Evolutionary conservation across 352 stramenopile genomes (phyloP).

Genomic region (Phytopythium montanum): DNA sequence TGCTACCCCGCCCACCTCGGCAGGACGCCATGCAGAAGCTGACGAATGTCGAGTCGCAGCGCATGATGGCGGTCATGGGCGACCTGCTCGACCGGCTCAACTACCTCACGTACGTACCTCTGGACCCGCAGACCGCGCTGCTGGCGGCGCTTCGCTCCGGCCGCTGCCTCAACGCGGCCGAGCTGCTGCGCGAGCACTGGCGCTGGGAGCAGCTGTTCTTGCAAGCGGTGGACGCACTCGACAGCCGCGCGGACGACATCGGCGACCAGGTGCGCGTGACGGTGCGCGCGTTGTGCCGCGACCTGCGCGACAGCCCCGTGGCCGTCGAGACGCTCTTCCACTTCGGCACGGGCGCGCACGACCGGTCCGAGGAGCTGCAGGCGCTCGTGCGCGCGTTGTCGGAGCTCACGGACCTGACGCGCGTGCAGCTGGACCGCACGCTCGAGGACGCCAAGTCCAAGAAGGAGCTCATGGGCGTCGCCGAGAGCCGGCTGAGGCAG

Average conservation of each 20-base stretch:
- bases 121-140: conserved; percentile 51
- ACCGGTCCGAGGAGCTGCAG: conserved; percentile 64
- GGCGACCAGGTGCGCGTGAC: conserved; percentile 72
- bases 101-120: conserved; percentile 81
- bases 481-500: conserved; percentile 77
- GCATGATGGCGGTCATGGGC: conserved; percentile 85
- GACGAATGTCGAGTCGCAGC: conserved; percentile 86
- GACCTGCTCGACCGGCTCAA: conserved; percentile 82
- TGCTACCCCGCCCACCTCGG: no score
- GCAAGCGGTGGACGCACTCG: conserved; percentile 54
- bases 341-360: conserved; percentile 43
- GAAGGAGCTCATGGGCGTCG: conserved; percentile 72
- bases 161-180: conserved; percentile 50
- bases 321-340: conserved; percentile 76
- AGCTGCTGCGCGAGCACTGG: conserved; percentile 72
- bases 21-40: conserved; percentile 77
- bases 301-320: conserved; percentile 69
- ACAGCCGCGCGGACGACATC: conserved; percentile 63
- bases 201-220: conserved; percentile 72
- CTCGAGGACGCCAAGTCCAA: conserved; percentile 85
- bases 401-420: conserved; percentile 79
- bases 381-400: conserved; percentile 73
- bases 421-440: conserved; percentile 74
- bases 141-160: conserved; percentile 57
- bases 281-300: conserved; percentile 58